Evolutionary conservation across 768 basidiomycete genomes (phyloP).

Genomic region (Boletellus sp.): DNA sequence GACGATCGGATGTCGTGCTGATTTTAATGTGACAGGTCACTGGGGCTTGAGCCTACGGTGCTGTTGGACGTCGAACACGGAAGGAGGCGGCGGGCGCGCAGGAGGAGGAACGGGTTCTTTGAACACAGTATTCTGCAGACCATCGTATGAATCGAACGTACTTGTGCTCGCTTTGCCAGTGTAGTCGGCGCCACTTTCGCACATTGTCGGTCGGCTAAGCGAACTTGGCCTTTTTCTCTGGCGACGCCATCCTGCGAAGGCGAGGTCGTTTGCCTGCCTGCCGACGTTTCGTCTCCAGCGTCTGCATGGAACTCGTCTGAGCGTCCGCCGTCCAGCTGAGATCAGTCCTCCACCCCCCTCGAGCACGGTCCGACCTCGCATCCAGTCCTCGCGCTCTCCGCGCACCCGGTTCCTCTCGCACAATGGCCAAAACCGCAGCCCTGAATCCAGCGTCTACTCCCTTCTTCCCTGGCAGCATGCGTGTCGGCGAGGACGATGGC

Average conservation of each 20-base stretch:
- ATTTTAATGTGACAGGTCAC: slow-evolving; percentile 17
- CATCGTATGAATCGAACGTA: slow-evolving; percentile 16
- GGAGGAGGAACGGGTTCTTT: slow-evolving; percentile 5
- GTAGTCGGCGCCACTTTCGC: slow-evolving; percentile 5
- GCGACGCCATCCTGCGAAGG: slow-evolving; percentile 14
- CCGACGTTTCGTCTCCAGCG: background rate
- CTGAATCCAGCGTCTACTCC: slow-evolving; percentile 81
- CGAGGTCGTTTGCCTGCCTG: slow-evolving; percentile 3
- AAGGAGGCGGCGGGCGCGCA: slow-evolving; percentile 1
- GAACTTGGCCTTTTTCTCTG: background rate
- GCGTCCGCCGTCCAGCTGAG: slow-evolving; percentile 21
- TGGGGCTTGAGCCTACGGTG: slow-evolving; percentile 25
- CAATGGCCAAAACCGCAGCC: slow-evolving; percentile 73
- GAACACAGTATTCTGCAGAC: slow-evolving; percentile 15
- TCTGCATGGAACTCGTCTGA: slow-evolving; percentile 31
- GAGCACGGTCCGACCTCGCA: background rate
- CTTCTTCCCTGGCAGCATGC: slow-evolving; percentile 70
- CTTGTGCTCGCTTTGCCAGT: background rate
- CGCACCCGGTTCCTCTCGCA: slow-evolving; percentile 27
- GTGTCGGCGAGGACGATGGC: slow-evolving; percentile 54
- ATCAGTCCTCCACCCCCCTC: background rate
- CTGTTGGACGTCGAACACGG: slow-evolving; percentile 17
- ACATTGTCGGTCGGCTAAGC: slow-evolving; percentile 5
- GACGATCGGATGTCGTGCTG: background rate
- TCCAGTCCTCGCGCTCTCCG: slow-evolving; percentile 16